Evolutionary conservation across 2,329 filamentous ascomycete genomes (phyloP), one percentile per base, ranked within the genome.

Genomic region (Alternaria consortialis): DNA sequence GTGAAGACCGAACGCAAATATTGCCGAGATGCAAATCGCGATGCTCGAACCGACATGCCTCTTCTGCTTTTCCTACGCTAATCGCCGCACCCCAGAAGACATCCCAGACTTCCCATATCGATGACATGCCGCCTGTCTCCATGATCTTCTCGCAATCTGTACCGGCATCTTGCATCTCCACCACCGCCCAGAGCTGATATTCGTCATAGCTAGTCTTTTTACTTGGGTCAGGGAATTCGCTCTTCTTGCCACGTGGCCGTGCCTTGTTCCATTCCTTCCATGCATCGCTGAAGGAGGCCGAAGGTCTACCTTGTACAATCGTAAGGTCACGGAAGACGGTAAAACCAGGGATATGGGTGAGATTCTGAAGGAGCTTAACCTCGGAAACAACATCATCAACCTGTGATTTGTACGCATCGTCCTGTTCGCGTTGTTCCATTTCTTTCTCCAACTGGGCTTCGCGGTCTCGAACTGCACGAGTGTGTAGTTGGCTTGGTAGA

Each of bases 11-110:
- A 46, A 89, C 84, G 70, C 88, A 90, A 17, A 90, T 84, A 67
- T 90, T 90, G n/a, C 87, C 88, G 36, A 88, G 80, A 74, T 90
- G 88, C 4, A 90, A 76, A 75, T 90, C 88, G 20, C 88, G 84
- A 73, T 90, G 88, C 80, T 90, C 88, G 68, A 90, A 90, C 53
- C 82, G 76, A 6, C 85, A 84, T 55, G 82, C 83, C 68, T 85
- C 83, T 72, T 90, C 88, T 9, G 86, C 88, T 60, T 87, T 85
- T 15, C 85, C 87, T 9, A 90, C 76, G 2, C 86, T 84, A 67
- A 88, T 80, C 7, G 85, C 84, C n/a, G 88, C 86, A 15, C 86
- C 85, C 88, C 88, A 90, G 76, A 90, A 90, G 1, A 90, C 83
- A 70, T 90, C 88, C 79, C 87, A 89, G 2, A 85, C 80, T 63